Evolutionary conservation across 352 stramenopile species (phyloP), one percentile per base, ranked within the genome.

Genomic region (Pythium dissimile): DNA sequence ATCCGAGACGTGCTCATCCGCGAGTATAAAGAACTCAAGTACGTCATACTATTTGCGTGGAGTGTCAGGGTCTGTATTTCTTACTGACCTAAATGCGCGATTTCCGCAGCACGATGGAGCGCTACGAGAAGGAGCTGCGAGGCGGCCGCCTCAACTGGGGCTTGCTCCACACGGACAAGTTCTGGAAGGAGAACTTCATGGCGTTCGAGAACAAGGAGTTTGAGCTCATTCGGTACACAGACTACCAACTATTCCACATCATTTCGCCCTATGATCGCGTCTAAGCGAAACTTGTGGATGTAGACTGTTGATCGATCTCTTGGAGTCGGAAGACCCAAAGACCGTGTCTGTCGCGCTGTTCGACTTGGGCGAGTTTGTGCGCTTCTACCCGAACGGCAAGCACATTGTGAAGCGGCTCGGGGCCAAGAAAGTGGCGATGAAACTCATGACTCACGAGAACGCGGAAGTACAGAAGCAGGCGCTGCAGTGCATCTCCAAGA

Each of bases 171-270:
- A 98, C 94, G 34, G 96, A 99, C 70, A 97, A 97, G 53, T 99
- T 99, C 70, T 99, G 97, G 94, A 96, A 97, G 60, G 96, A 99
- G 70, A 98, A 99, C 77, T 96, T 96, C 32, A 96, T 96, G 70
- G 91, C 93, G 59, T 96, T 99, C 61, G 95, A 99, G 68, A 89
- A 91, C 56, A 97, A 97, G 57, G 94, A 99, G 59, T 99, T 99
- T 64, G 84, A 92, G 45, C 75, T 95, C 35, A 89, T 97, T 60
- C 79, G 80, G 85, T 93, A 55, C 38, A 20, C 8, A 23, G 50
- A 18, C 24, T 39, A 3, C 0, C 26, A 12, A 32, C 7, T 52
- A 16, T 2, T 11, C 11, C 31, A n/a, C n/a, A n/a, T n/a, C n/a
- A n/a, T n/a, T n/a, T n/a, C n/a, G n/a, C n/a, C n/a, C n/a, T n/a